Evolutionary conservation across 2,329 filamentous ascomycete genomes (phyloP).

Genomic region (Parascedosporium putredinis): DNA sequence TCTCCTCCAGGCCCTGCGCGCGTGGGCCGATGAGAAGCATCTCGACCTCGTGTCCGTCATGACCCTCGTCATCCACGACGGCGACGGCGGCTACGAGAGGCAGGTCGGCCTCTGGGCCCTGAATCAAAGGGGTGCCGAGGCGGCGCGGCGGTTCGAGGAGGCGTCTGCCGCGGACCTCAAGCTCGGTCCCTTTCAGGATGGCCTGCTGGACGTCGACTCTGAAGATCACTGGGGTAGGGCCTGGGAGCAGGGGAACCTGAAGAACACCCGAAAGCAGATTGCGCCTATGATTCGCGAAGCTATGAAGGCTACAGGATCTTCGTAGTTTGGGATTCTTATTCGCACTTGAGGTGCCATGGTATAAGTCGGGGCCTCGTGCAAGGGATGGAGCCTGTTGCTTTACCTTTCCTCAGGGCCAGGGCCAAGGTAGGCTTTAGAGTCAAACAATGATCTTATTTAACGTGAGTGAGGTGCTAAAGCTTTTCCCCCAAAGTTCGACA

Average conservation of each 20-base stretch:
- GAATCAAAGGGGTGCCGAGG: conserved; percentile 34
- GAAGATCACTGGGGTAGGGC: conserved; percentile 40
- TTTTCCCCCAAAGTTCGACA: too few species aligned
- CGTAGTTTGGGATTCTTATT: background rate
- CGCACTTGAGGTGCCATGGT: too few species aligned
- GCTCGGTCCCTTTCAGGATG: conserved; percentile 43
- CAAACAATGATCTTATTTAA: too few species aligned
- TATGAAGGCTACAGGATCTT: conserved; percentile 19
- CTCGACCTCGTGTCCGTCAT: conserved; percentile 59
- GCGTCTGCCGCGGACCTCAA: conserved; percentile 37
- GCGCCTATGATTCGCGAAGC: conserved; percentile 54
- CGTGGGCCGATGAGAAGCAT: conserved; percentile 43
- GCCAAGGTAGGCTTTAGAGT: too few species aligned
- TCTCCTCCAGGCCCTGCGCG: conserved; percentile 37
- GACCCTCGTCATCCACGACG: conserved; percentile 49
- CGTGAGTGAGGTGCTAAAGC: too few species aligned
- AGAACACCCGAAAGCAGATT: conserved; percentile 58
- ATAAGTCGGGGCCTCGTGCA: too few species aligned
- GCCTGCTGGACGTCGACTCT: conserved; percentile 30
- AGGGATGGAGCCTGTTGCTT: too few species aligned
- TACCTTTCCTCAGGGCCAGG: too few species aligned
- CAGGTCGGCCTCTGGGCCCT: conserved; percentile 60
- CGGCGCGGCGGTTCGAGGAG: conserved; percentile 44
- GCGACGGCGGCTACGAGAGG: conserved; percentile 46
- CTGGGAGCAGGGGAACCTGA: conserved; percentile 57